Percentiles rank a stretch among this genome's conserved stretches.
These are phyloP conservation scores for Solanum hybrid DNA, from an alignment of 305 asterid species.

Conservation along the genomic window DNA sequence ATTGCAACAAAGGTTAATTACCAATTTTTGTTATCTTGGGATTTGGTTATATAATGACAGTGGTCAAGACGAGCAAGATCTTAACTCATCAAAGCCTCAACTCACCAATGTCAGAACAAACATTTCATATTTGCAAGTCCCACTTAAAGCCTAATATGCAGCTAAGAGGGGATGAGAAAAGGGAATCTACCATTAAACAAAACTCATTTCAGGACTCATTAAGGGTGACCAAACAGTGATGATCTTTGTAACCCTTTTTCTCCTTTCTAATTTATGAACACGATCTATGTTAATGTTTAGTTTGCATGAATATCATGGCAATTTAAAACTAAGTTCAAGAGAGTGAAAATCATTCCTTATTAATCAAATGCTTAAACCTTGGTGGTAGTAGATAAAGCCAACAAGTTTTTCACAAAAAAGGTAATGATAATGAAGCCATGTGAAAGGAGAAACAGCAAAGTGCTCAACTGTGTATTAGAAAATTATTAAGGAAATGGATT, in stretches of 20 bases:
- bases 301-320: not conserved
- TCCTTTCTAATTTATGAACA: not conserved
- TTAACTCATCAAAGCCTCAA: not conserved
- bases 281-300: not conserved
- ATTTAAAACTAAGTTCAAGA: not conserved
- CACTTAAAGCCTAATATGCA: not conserved
- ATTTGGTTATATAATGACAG: not conserved
- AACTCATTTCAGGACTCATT: not conserved
- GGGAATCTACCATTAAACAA: not conserved
- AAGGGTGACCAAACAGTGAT: not conserved
- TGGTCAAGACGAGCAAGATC: not conserved
- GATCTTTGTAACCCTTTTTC: not conserved
- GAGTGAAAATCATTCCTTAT: not conserved
- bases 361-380: not conserved
- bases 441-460: not conserved
- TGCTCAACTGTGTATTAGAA: not conserved
- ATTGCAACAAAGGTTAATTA: not conserved
- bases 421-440: not conserved
- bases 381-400: not conserved
- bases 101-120: not conserved
- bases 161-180: not conserved
- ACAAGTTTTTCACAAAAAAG: not conserved
- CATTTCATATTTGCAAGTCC: not conserved
- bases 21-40: not conserved
- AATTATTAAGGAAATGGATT: not conserved